Base-by-base conservation (phyloP, 805 yeast genomes). In the Yarrowia yakushimensis region DNA sequence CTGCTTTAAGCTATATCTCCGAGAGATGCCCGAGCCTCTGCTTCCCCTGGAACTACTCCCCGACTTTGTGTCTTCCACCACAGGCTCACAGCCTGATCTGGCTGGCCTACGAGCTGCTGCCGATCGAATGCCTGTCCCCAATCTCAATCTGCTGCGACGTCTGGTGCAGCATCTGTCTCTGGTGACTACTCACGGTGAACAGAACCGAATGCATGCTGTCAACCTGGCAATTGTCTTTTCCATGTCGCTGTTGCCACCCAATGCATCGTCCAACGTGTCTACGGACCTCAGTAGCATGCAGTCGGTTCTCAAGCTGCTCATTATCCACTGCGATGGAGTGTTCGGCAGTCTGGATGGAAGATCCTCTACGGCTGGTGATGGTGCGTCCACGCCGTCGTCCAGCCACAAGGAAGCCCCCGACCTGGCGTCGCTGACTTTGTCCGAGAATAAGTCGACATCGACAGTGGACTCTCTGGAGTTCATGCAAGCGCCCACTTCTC, bases 141-240 rank as follows among this genome's bases (percentile, higher is more conserved):
- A 90, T 71, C 89, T 82, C 69, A 81, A 82, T 60, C 79, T 93
- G 9, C 77, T 93, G 71, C 83, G 83, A 69, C 75, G 87, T 54
- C 77, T 93, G 61, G 78, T 87, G 37, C 75, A 78, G 43, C 98
- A 92, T 75, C 79, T 92, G 76, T 78, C 81, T 66, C 80, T 80
- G 66, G 86, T 93, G 23, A 85, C 87, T 62, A 81, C 80, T 64
- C 85, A 84, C 69, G 85, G 86, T 46, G 85, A 82, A 11, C 76
- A 75, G 50, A 93, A 93, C 75, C 85, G 85, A 71, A 93, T 93
- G 98, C 89, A 87, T 63, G 83, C 96, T 2, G 85, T 90, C 1
- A 93, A 93, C 71, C 76, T 93, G 69, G 96, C 97, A 4, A 93
- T 96, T 62, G 97, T 93, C 7, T 87, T 93, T 69, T 80, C 86